A percentile compares a stretch with the other conserved stretches of the same genome.
These are phyloP conservation scores for Stemphylium beticola DNA, from an alignment of 2,329 filamentous ascomycete genomes.

Conservation along the genomic window DNA sequence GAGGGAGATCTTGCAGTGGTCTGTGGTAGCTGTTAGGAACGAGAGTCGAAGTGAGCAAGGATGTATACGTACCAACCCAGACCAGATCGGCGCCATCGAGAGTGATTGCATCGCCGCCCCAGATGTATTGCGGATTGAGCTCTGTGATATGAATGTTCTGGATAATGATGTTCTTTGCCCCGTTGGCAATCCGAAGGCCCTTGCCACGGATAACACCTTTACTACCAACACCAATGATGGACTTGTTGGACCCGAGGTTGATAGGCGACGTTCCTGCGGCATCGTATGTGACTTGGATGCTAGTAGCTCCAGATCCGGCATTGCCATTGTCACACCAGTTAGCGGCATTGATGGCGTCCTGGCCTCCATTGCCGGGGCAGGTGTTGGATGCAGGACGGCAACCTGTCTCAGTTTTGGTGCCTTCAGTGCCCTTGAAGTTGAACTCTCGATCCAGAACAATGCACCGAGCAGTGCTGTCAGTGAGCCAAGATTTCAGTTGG, in stretches of 20 bases:
- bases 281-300: slow-evolving; percentile 36
- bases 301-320: slow-evolving; percentile 11
- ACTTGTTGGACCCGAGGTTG: slow-evolving; percentile 49
- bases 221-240: slow-evolving; percentile 49
- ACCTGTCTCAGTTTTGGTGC: slow-evolving; percentile 22
- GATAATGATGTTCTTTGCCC: slow-evolving; percentile 44
- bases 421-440: slow-evolving; percentile 34
- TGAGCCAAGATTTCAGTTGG: slow-evolving; percentile 33
- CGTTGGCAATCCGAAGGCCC: slow-evolving; percentile 13
- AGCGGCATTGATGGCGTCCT: slow-evolving; percentile 62
- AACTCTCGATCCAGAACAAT: slow-evolving; percentile 44
- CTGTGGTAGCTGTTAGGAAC: not conserved
- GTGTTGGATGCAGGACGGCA: slow-evolving; percentile 51
- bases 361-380: slow-evolving; percentile 58
- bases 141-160: slow-evolving; percentile 50
- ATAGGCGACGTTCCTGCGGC: slow-evolving; percentile 33
- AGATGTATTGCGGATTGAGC: slow-evolving; percentile 48
- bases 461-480: slow-evolving; percentile 41
- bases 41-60: no score
- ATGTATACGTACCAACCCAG: slow-evolving; percentile 35
- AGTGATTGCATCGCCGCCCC: slow-evolving; percentile 48
- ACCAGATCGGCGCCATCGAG: slow-evolving; percentile 37
- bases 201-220: slow-evolving; percentile 44
- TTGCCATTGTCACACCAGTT: slow-evolving; percentile 24
- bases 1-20: slow-evolving; percentile 28